Evolutionary conservation across 2,329 filamentous ascomycete species (phyloP), one percentile per base, ranked within the genome.

Genomic region (Mariannaea sp.): DNA sequence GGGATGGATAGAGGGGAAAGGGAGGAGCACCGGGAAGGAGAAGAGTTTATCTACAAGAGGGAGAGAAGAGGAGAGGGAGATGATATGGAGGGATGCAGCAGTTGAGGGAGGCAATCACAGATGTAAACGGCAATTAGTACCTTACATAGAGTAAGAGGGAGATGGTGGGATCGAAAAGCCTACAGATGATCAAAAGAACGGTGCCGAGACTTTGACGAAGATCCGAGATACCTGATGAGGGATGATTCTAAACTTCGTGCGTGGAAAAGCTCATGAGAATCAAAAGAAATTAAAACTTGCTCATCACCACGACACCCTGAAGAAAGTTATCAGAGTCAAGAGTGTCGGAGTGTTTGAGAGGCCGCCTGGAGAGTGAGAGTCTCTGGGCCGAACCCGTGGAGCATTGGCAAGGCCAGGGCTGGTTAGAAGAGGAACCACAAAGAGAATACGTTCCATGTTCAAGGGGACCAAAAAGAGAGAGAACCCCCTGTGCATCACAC

Each of bases 401-500:
- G 14, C 26, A n/a, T n/a, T 7, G 9, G 22, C 22, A 24, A 24
- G 8, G 22, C 22, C n/a, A n/a, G n/a, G n/a, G n/a, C n/a, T n/a
- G n/a, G n/a, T n/a, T n/a, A n/a, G n/a, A n/a, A n/a, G n/a, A n/a
- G n/a, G n/a, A n/a, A n/a, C n/a, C n/a, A n/a, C n/a, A n/a, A n/a
- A n/a, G n/a, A n/a, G n/a, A n/a, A n/a, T n/a, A n/a, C n/a, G n/a
- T n/a, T n/a, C n/a, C n/a, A n/a, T n/a, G n/a, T n/a, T n/a, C n/a
- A n/a, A 24, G 30, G 40, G 27, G 16, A 43, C 36, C 24, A 9
- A 36, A 14, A 32, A 20, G 24, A 35, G 27, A 26, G 46, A 7
- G 10, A 35, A 42, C 20, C 46, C 47, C 47, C 58, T 58, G 53
- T 44, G 50, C 44, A 55, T 58, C 51, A 51, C 38, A 48, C 19